These are phyloP conservation scores for Cubamyces sp. DNA, from an alignment of 768 basidiomycete species.

Conservation along the genomic window DNA sequence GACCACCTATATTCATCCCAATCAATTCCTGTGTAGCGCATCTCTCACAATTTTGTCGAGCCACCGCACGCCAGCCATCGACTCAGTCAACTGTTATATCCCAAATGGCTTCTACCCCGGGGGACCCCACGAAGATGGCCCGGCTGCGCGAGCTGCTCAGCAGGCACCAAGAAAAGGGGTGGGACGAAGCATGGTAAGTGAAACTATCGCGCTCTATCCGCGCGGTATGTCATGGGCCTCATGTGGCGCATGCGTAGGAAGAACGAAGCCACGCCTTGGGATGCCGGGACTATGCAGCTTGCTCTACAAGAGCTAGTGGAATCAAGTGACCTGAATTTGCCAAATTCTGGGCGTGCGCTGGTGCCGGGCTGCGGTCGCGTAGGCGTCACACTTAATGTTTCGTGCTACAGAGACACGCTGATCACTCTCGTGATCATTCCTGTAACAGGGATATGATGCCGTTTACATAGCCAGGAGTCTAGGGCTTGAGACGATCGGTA, in stretches of 20 bases:
- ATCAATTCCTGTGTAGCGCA: too few relatives aligned
- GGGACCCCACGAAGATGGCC: neutral
- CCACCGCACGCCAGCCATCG: too few relatives aligned
- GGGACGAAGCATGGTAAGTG: slow-evolving; percentile 30
- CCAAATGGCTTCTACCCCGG: neutral
- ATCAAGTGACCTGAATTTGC: slow-evolving; percentile 47
- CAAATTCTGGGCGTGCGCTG: slow-evolving; percentile 47
- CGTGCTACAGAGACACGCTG: neutral
- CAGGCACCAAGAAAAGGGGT: slow-evolving; percentile 17
- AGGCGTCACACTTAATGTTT: neutral
- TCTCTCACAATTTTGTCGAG: too few relatives aligned
- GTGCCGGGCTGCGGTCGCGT: slow-evolving; percentile 64
- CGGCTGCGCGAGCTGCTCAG: slow-evolving; percentile 10
- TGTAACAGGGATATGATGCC: slow-evolving; percentile 61
- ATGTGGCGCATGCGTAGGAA: slow-evolving; percentile 38
- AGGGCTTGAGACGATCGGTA: slow-evolving; percentile 51
- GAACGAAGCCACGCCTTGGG: slow-evolving; percentile 63
- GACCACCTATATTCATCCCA: too few relatives aligned
- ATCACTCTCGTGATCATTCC: neutral
- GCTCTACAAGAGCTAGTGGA: slow-evolving; percentile 56
- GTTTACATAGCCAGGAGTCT: slow-evolving; percentile 53
- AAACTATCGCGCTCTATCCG: too few relatives aligned
- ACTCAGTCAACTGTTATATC: too few relatives aligned
- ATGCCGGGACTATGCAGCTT: slow-evolving; percentile 56
- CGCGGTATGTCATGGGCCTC: too few relatives aligned